phyloP scores from a whole-genome alignment of 768 basidiomycete genomes.

The Rhodotorula diobovata region DNA sequence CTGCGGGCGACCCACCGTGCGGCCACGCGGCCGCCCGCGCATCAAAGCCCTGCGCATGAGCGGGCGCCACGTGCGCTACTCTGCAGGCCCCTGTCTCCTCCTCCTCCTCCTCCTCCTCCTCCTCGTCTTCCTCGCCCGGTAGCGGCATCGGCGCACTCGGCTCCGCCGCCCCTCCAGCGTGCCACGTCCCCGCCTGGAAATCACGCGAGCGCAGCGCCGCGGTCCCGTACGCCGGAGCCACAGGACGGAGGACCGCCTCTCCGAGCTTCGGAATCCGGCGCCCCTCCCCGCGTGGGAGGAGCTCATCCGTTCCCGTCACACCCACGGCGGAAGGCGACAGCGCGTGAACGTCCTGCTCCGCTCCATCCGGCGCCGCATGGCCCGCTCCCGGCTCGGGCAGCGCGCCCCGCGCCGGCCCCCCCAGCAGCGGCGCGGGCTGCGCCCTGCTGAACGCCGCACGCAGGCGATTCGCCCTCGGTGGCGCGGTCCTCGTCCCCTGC shows the following conservation, averaged over 20 bases:
- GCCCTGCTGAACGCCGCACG: not conserved
- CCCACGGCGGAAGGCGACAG: not conserved
- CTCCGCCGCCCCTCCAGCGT: not conserved
- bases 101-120: conserved; percentile 3
- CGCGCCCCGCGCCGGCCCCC: not conserved
- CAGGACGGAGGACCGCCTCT: not conserved
- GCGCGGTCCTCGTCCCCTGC: not conserved
- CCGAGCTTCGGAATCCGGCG: not conserved
- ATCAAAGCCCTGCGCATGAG: too few relatives aligned
- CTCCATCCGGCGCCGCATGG: too few relatives aligned
- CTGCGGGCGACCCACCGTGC: too few relatives aligned
- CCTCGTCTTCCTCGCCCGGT: not conserved
- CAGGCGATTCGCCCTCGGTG: not conserved
- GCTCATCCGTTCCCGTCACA: not conserved
- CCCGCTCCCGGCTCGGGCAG: not conserved
- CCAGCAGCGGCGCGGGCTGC: not conserved
- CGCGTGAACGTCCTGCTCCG: not conserved
- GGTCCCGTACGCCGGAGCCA: too few relatives aligned
- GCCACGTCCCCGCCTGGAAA: not conserved
- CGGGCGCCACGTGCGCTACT: not conserved
- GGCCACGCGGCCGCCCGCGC: too few relatives aligned
- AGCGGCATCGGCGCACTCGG: not conserved
- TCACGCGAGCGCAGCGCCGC: too few relatives aligned
- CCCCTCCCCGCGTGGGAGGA: not conserved
- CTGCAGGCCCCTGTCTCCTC: conserved; percentile 10